Conservation (phyloP, 306 rosid genomes). For the Cicer pinnatifidum region DNA sequence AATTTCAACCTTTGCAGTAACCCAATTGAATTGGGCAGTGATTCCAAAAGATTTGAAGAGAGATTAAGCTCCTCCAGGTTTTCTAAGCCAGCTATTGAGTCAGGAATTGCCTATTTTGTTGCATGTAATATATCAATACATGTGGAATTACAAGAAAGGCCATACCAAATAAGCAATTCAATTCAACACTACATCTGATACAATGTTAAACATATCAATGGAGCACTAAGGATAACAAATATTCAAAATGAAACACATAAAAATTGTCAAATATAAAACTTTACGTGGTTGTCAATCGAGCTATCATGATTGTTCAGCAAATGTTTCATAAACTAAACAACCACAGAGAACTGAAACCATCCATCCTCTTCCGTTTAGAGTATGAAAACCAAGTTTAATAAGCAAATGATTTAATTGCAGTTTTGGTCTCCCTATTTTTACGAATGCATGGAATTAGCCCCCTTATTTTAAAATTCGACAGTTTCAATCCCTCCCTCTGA, state of each 20-base stretch:
- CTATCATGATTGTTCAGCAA: background rate
- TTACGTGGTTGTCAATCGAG: background rate
- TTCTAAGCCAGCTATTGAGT: conserved; percentile 78
- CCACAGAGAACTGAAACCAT: background rate
- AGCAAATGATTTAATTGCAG: background rate
- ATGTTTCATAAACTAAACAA: background rate
- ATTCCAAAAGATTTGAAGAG: conserved; percentile 71
- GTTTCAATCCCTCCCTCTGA: too few species aligned
- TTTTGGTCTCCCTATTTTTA: too few species aligned
- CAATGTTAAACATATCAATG: conserved; percentile 16
- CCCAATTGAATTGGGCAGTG: conserved; percentile 87
- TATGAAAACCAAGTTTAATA: background rate
- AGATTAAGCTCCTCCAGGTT: conserved; percentile 85
- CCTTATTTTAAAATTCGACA: too few species aligned
- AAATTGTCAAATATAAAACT: background rate
- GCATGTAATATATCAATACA: conserved; percentile 33
- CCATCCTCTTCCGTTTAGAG: background rate
- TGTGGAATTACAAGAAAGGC: conserved; percentile 25
- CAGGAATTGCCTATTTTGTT: conserved; percentile 73
- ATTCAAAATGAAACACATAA: conserved; percentile 31
- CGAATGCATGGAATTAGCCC: too few species aligned
- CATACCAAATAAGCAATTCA: conserved; percentile 2
- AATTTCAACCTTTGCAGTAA: conserved; percentile 72
- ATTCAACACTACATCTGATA: background rate
- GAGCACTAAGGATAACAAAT: conserved; percentile 16